Evolutionary conservation across 768 basidiomycete species (phyloP), one percentile per base, ranked within the genome.

Genomic region (Leccinum barrowsii): DNA sequence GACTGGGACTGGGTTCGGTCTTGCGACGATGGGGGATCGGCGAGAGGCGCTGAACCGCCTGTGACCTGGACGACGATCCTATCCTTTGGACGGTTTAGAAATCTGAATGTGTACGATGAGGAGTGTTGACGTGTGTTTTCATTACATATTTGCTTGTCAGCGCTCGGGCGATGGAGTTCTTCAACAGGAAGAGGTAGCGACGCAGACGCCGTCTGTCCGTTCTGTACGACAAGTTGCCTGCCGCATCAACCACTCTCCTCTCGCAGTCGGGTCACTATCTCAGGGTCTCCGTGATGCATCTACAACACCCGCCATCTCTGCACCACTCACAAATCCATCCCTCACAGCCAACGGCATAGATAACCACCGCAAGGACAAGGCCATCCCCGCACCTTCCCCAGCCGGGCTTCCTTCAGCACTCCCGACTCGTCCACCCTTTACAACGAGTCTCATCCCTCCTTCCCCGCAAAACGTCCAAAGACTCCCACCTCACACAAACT

Each of bases 261-360:
- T 85, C 40, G 73, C 87, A 40, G 82, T 83, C 51, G 76, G 73
- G 24, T 82, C 82, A 7, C 72, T 82, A 52, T 82, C 77, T 34
- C 85, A 86, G 67, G 83, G 79, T 46, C 70, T 84, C 35, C 78
- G 80, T 68, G 81, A 79, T 53, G 62, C 40, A 49, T 49, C 58
- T 1, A 35, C 54, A 10, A 65, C 64, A 17, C 61, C 74, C 21
- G 70, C 63, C 51, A 92, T 93, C 62, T 92, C 89, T 30, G 91
- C 90, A 5, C 90, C 90, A 7, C 86, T 88, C 65, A 91, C 90
- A 22, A 93, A 93, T 67, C 90, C 90, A 6, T 84, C 85, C 12
- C 82, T 92, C 57, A 90, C 89, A 2, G 59, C 80, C 47, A 77
- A 82, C 63, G 91, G 90, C 40, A 85, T 86, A 10, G 88, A 90